Evolutionary conservation across 2,329 filamentous ascomycete species (phyloP), one percentile per base, ranked within the genome.

Genomic region (Keithomyces neogunnii): DNA sequence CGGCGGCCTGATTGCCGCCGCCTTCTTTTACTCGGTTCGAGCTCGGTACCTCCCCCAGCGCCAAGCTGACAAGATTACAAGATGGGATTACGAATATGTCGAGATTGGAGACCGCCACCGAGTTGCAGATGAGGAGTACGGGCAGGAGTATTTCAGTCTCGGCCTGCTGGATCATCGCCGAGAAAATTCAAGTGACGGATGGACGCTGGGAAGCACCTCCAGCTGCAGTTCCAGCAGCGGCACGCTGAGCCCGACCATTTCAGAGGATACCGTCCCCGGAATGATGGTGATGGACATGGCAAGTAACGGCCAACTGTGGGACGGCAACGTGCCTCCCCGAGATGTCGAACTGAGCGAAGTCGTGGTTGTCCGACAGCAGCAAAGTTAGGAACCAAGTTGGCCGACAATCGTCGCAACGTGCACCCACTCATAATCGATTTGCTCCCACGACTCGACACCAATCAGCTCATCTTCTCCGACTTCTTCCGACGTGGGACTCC

Each of bases 11-110:
- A 75, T 89, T 53, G 86, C 89, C 29, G 85, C 85, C 10, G 74
- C 86, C 48, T 83, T 86, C 53, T 97, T 89, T 75, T 95, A 92
- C 71, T 81, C 89, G 55, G 82, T 87, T 51, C 88, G 88, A 64
- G 80, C 85, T 42, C 83, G 84, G 53, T 96, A 89, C 73, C 71
- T 97, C 43, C 91, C 92, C 3, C 83, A 86, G 54, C 77, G 88
- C 53, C 92, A 96, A 68, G 69, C 78, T 48, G 90, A 89, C 69
- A 96, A 96, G 78, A 78, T 80, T 59, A 89, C 88, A 69, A 83
- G 92, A 55, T 97, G 91, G 90, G 88, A 96, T 60, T 96, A 97
- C 69, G 91, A 96, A 62, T 96, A 90, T 60, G 84, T 95, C 54
- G 91, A 96, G 72, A 71, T 85, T 53, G 92, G 92, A 60, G 86